Conservation (phyloP, 1,284 basidiomycete species). For the Vanrija humicola region DNA sequence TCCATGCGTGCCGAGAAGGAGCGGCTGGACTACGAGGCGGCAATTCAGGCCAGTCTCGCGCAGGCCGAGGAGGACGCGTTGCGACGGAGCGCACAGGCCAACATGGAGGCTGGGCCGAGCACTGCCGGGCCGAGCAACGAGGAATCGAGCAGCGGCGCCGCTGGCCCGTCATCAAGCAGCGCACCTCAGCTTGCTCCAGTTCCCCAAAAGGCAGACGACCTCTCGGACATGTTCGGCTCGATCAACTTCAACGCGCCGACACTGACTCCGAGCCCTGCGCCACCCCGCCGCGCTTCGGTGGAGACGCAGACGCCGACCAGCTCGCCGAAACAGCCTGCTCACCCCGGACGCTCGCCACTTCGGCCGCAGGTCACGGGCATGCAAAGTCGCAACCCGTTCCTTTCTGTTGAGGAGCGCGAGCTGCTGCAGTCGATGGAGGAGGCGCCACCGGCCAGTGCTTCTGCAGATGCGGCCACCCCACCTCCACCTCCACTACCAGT, state of each 20-base stretch:
- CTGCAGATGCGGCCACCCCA: too few relatives aligned
- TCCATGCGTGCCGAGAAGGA: slow-evolving; percentile 33
- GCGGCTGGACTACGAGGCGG: slow-evolving; percentile 38
- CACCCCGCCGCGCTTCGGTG: not conserved
- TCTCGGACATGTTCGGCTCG: slow-evolving; percentile 11
- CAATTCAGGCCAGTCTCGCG: slow-evolving; percentile 34
- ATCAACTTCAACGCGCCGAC: slow-evolving; percentile 9
- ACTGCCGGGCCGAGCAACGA: not conserved
- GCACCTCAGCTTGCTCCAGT: too few relatives aligned
- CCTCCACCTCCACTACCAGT: too few relatives aligned
- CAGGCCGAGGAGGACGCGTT: slow-evolving; percentile 25
- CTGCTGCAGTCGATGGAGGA: slow-evolving; percentile 42
- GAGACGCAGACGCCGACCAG: not conserved
- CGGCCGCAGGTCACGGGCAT: slow-evolving; percentile 5
- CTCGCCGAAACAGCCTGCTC: not conserved
- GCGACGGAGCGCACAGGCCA: not conserved
- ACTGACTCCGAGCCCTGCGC: slow-evolving; percentile 1
- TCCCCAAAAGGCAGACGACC: not conserved
- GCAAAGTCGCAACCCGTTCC: slow-evolving; percentile 48
- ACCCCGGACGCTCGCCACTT: not conserved
- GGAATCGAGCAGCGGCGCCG: not conserved
- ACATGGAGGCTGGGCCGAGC: not conserved
- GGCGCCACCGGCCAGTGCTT: too few relatives aligned
- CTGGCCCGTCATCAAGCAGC: not conserved
- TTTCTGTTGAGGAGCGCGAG: slow-evolving; percentile 66